Percentiles rank a stretch among this genome's conserved stretches.
phyloP scores from a whole-genome alignment of 2,329 filamentous ascomycete genomes.

The Cryphonectria nitschkei region DNA sequence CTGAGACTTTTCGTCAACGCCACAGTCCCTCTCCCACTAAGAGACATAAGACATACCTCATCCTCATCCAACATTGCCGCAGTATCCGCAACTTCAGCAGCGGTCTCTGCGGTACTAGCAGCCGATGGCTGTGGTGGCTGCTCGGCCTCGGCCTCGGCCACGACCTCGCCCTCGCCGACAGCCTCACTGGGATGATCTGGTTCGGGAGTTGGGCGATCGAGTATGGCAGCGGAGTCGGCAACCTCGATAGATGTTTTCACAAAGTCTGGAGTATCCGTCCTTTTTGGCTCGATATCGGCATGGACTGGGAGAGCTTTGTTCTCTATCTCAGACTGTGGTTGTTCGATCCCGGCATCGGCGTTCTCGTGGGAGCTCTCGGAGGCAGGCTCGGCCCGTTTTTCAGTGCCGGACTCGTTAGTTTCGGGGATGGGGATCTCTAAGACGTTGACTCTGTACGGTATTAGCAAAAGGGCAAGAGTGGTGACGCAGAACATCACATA shows the following conservation, averaged over 20 bases:
- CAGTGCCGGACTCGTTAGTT: background rate
- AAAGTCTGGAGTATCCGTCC: conserved; percentile 35
- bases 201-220: conserved; percentile 39
- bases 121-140: conserved; percentile 44
- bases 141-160: conserved; percentile 25
- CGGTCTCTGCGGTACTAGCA: conserved; percentile 27
- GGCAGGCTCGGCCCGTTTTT: background rate
- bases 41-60: background rate
- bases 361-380: conserved; percentile 2
- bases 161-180: conserved; percentile 38
- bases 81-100: conserved; percentile 44
- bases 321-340: conserved; percentile 26
- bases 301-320: conserved; percentile 29
- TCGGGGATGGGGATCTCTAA: conserved; percentile 24
- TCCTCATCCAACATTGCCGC: conserved; percentile 43
- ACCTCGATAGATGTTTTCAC: conserved; percentile 40
- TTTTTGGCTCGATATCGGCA: conserved; percentile 29
- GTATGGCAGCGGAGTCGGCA: conserved; percentile 39
- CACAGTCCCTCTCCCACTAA: too few relatives aligned
- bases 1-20: background rate
- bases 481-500: conserved; percentile 4
- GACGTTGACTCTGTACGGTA: background rate
- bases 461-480: background rate
- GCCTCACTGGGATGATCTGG: conserved; percentile 39
- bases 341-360: conserved; percentile 1